Base-by-base conservation (phyloP, 1,139 yeast genomes). In the Candida sanyaensis region DNA sequence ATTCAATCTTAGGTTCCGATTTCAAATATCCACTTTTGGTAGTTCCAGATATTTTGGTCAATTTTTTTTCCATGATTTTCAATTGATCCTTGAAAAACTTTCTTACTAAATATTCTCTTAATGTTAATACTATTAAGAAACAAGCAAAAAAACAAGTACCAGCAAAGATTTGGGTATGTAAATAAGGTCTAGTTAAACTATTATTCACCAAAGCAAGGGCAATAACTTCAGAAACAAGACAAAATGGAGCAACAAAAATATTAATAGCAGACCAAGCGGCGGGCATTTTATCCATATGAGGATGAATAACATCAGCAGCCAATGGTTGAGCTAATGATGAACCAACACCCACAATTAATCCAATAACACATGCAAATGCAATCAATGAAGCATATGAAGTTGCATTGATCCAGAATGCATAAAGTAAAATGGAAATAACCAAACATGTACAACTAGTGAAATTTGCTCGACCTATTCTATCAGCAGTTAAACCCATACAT, bases 241-340 rank as follows among this genome's bases (percentile, higher is more conserved):
- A 62, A 42, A 77, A 66, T 2, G 77, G 59, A 0, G 80, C 72
- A 36, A 77, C 77, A 13, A 73, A 56, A 32, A 81, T 66, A 57
- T 82, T 84, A 46, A 81, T 69, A 24, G 75, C 77, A 1, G 85
- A 73, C 85, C 88, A 83, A 1, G 82, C 84, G 5, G 86, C 77
- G 1, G 84, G 77, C 47, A 84, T 73, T 41, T 75, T 72, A 3
- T 67, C 66, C 34, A 53, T 46, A 3, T 78, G 73, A 1, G 63
- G 64, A 41, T 70, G 73, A 31, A 82, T 71, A 27, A 81, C 60
- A 59, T 83, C 90, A 1, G 85, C 79, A 7, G 81, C 78, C 45
- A 86, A 59, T 1, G 88, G 83, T 24, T 83, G 79, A 47, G 78
- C 75, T 77, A 83, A 77, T 10, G 83, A 80, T 57, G 84, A 79